Base-by-base conservation (phyloP, 108 stramenopile species). In the Chaetoceros tenuissimus region DNA sequence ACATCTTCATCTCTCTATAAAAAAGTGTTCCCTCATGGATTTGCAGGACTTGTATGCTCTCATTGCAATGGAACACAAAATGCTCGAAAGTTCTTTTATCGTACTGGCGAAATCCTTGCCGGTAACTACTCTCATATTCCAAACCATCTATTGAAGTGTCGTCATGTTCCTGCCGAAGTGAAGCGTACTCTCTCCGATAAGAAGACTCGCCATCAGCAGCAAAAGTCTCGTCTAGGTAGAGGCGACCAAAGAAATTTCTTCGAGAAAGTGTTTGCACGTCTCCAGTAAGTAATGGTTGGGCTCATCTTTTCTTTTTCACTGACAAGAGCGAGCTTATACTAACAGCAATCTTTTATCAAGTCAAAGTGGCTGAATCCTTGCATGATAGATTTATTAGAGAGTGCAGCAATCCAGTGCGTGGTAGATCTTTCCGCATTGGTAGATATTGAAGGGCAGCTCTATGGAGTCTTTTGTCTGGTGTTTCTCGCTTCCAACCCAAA, bases 121-220 rank as follows among this genome's bases (percentile, higher is more conserved):
- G 71, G 71, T 49, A 57, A 60, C 48, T 57, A 2, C 51, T 59
- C 70, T 20, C 74, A 75, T 46, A 68, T 75, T 23, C 74, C 74
- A 0, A 68, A 72, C 31, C 74, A 75, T 44, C 24, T 75, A 1
- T 44, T 62, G 53, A 31, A 47, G n/a, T 75, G 74, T 24, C 25
- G 30, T 0, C 16, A 25, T 20, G 46, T 44, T 44, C 74, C 74
- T n/a, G 22, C 48, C 19, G 56, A 62, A 18, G 43, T 75, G 18
- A 71, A 75, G 0, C 85, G 82, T 31, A 60, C 85, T 7, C 34
- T 63, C 27, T 69, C 78, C 25, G 74, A 89, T 64, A 74, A 81
- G 61, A 85, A 85, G 31, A 86, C 83, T 63, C 79, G 69, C 51
- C 96, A 98, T 67, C 87, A 93, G 61, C 78, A 79, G 22, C 34